phyloP scores from a whole-genome alignment of 495 filamentous ascomycete genomes.

The Cudoniella acicularis region DNA sequence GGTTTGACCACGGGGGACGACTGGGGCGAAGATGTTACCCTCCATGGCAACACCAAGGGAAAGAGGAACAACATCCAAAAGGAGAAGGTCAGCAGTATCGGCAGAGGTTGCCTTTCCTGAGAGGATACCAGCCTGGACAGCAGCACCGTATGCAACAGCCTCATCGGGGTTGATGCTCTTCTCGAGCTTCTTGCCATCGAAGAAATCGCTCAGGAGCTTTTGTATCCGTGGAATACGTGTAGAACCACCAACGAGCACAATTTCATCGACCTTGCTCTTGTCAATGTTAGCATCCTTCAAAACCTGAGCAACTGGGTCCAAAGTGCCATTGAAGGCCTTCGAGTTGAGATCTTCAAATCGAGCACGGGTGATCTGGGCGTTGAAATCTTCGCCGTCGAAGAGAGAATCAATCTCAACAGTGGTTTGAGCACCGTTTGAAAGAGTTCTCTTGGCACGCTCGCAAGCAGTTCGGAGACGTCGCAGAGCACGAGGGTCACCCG shows the following conservation, averaged over 20 bases:
- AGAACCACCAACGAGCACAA: slow-evolving; percentile 96
- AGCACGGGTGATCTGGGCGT: slow-evolving; percentile 98
- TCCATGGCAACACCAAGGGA: slow-evolving; percentile 99
- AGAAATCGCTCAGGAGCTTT: slow-evolving; percentile 97
- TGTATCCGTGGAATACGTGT: slow-evolving; percentile 99
- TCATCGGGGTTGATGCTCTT: slow-evolving; percentile 99
- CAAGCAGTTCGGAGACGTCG: slow-evolving; percentile 97
- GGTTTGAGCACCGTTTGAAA: slow-evolving; percentile 94
- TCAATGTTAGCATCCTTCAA: slow-evolving; percentile 93
- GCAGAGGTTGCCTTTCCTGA: slow-evolving; percentile 95
- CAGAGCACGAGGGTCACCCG: slow-evolving; percentile 90
- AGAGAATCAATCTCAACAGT: slow-evolving; percentile 99
- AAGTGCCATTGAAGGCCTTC: slow-evolving; percentile 91
- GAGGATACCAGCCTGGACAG: slow-evolving; percentile 97
- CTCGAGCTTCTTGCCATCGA: slow-evolving; percentile 99
- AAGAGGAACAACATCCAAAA: slow-evolving; percentile 94
- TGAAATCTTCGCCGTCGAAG: slow-evolving; percentile 96
- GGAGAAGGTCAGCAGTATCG: slow-evolving; percentile 90
- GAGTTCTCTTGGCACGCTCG: slow-evolving; percentile 98
- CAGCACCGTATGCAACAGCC: slow-evolving; percentile 98
- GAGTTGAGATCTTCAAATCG: slow-evolving; percentile 99
- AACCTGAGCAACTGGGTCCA: slow-evolving; percentile 98
- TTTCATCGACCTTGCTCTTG: slow-evolving; percentile 94
- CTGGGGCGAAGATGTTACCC: slow-evolving; percentile 98
- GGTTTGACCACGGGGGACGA: slow-evolving; percentile 87